Percentiles rank a stretch among this genome's conserved stretches.
Conservation (phyloP, 2,329 filamentous ascomycete species). For the Thelonectria discophora region DNA sequence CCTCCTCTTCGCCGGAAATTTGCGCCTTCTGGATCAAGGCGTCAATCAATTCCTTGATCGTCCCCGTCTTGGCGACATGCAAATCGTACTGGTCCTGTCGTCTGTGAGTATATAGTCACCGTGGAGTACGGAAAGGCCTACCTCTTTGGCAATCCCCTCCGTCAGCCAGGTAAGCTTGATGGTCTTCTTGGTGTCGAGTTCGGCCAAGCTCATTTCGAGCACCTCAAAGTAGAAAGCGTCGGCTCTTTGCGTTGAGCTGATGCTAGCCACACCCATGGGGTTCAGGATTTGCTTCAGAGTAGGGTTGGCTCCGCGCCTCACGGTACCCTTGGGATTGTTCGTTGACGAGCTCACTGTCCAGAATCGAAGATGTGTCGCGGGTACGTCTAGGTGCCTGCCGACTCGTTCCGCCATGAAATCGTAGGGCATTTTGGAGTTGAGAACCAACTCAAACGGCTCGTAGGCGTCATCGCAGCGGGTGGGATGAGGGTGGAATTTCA, state of each 20-base stretch:
- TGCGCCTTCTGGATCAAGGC: constrained; percentile 82
- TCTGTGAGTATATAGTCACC: neutral
- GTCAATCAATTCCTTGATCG: constrained; percentile 78
- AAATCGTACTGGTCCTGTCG: constrained; percentile 78
- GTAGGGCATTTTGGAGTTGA: constrained; percentile 91
- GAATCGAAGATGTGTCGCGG: constrained; percentile 89
- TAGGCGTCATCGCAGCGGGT: constrained; percentile 65
- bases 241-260: constrained; percentile 73
- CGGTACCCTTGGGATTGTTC: constrained; percentile 78
- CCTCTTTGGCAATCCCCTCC: constrained; percentile 92
- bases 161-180: constrained; percentile 85
- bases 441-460: constrained; percentile 75
- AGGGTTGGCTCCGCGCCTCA: constrained; percentile 76
- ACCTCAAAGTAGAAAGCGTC: constrained; percentile 93
- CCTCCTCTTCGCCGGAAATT: constrained; percentile 75
- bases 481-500: constrained; percentile 79
- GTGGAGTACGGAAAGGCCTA: constrained; percentile 49
- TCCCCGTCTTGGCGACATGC: constrained; percentile 87
- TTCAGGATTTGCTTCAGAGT: constrained; percentile 83
- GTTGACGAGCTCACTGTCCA: constrained; percentile 82
- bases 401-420: constrained; percentile 87
- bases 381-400: constrained; percentile 77
- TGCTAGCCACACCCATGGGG: constrained; percentile 73
- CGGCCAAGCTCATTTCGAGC: constrained; percentile 90
- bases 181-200: constrained; percentile 91